Base-by-base conservation (phyloP, 208 protist genomes). In the Leishmania braziliensis region DNA sequence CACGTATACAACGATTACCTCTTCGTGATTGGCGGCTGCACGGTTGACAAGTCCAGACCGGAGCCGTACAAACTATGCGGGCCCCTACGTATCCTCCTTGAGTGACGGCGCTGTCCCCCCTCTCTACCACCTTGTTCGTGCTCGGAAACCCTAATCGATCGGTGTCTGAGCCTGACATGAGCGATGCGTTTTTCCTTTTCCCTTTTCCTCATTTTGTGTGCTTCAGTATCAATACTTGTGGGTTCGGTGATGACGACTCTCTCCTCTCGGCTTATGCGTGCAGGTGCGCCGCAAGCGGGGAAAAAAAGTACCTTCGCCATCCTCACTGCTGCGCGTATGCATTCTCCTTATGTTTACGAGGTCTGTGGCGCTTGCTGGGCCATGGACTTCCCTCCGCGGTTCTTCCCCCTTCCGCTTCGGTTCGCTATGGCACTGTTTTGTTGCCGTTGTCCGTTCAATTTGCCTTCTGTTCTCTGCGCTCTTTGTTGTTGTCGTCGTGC, bases 1-100 rank as follows among this genome's bases (percentile, higher is more conserved):
- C 88, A 95, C 75, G 72, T 87, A 23, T 83, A 81, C 53, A 77
- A 84, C 50, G 84, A 84, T 50, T 94, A 93, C 69, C 74, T 95
- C 1, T 92, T 94, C 73, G 82, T 93, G 36, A 77, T 91, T 50
- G 88, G 88, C 14, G 80, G 74, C 62, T 79, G 76, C 75, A 79
- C 29, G 16, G 80, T 46, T 18, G 79, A 81, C 63, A 83, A 81
- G 50, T 79, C 82, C 26, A 85, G 82, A 43, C 51, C 56, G 10
- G 75, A 84, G 18, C 78, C 84, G 5, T 75, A 87, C 56, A 58
- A 83, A 4, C 58, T 87, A 5, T 84, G 80, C 33, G 84, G 79
- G 3, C 84, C 84, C 14, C 70, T 84, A 53, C 84, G 84, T 16
- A 75, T 84, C 68, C 39, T 84, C 23, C 46, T 84, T 5, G 80